Evolutionary conservation across 2,329 filamentous ascomycete species (phyloP).

Genomic region (Talaromyces sp.): DNA sequence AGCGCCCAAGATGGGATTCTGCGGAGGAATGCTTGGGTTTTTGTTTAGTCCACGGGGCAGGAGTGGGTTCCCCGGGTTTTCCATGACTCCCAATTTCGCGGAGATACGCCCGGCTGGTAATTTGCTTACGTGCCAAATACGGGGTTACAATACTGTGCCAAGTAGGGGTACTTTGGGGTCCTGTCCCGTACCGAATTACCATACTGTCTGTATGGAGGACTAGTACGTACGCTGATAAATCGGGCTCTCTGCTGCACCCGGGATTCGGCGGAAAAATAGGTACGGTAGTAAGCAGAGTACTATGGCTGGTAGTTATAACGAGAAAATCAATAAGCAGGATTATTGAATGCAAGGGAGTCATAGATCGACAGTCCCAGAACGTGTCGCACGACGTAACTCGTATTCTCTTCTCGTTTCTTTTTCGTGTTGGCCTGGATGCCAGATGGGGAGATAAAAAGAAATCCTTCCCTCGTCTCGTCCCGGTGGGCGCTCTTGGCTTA

Average conservation of each 20-base stretch:
- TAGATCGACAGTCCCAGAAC: neutral
- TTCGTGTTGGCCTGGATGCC: neutral
- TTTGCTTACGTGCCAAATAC: neutral
- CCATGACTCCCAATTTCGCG: constrained; percentile 6
- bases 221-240: neutral
- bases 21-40: constrained; percentile 9
- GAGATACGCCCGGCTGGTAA: constrained; percentile 8
- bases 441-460: neutral
- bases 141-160: too few relatives aligned
- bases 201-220: neutral
- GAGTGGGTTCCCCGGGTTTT: constrained; percentile 12
- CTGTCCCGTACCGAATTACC: neutral
- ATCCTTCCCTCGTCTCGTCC: neutral
- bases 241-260: constrained; percentile 1
- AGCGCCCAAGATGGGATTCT: neutral
- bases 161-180: too few relatives aligned
- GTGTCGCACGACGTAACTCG: neutral
- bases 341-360: constrained; percentile 1
- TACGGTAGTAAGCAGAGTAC: neutral
- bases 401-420: neutral
- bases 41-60: constrained; percentile 8
- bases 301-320: too few relatives aligned
- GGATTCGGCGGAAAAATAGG: neutral
- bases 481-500: neutral
- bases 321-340: neutral